Base-by-base conservation (phyloP, 2,329 filamentous ascomycete species). In the Didymellaceae sp. region DNA sequence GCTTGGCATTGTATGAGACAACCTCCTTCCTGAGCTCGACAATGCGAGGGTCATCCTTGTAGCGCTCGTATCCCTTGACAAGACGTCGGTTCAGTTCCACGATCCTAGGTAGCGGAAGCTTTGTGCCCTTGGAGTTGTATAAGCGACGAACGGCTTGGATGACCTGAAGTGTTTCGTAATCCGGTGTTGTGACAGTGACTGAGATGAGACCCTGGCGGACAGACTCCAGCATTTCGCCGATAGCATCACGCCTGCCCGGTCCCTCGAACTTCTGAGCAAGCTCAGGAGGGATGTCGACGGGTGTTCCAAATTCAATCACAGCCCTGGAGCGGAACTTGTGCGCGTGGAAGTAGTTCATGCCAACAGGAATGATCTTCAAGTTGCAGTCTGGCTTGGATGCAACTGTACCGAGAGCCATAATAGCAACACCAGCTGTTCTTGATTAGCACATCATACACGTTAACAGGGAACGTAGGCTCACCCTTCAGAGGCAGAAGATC, bases 311-410 rank as follows among this genome's bases (percentile, higher is more conserved):
- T 70, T 99, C 94, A 53, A 97, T 87, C 4, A 99, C 93, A 26
- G 93, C 94, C 70, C 94, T 85, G 57, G 93, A 97, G 35, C 93
- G 88, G 75, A 99, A 99, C 74, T 97, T 99, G 81, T 99, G 93
- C 0, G 93, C 90, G 74, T 97, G 93, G 77, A 99, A 99, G 75
- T 99, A 99, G 75, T 99, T 99, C 93, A 99, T 97, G 64, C 93
- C 93, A 42, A 94, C 92, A 3, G 94, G 94, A 18, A 99, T 90
- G 63, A 99, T 97, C 74, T 92, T 95, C 55, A 99, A 79, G 22
- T 90, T 91, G 68, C 90, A 96, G 58, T 93, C 82, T 2, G 92
- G 92, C 55, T 92, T 86, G 48, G 91, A 87, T 5, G 90, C 91
- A 42, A 97, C 80, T 1, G 94, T 88, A 30, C 93, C 93, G 26